Conservation (phyloP, 345 rosid species). For the Reutealis trisperma region DNA sequence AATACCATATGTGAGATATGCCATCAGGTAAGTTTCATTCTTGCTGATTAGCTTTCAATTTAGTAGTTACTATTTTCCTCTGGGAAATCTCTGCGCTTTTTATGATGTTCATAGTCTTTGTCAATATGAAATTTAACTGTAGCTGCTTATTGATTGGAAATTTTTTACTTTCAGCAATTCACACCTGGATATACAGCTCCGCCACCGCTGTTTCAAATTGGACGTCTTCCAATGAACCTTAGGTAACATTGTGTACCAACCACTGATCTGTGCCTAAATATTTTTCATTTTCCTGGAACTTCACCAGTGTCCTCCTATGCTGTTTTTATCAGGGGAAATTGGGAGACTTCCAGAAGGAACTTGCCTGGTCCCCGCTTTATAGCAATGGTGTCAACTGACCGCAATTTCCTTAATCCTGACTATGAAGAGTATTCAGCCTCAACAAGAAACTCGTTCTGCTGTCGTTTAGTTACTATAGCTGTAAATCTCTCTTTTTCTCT, state of each 20-base stretch:
- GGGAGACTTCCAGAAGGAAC: slow-evolving; percentile 70
- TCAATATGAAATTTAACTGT: neutral
- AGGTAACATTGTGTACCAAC: slow-evolving; percentile 38
- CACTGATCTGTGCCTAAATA: neutral
- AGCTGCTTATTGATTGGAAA: slow-evolving; percentile 11
- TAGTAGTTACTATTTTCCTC: neutral
- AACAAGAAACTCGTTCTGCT: slow-evolving; percentile 56
- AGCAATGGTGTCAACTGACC: slow-evolving; percentile 72
- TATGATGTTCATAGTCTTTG: neutral
- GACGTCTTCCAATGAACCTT: slow-evolving; percentile 73
- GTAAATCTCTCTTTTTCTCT: slow-evolving; percentile 39
- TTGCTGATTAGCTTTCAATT: slow-evolving; percentile 2
- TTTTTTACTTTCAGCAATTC: slow-evolving; percentile 56
- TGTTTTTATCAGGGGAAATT: slow-evolving; percentile 54
- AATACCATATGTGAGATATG: slow-evolving; percentile 84
- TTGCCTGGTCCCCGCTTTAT: slow-evolving; percentile 50
- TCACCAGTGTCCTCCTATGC: neutral
- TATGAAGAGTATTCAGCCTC: slow-evolving; percentile 56
- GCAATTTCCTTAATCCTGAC: slow-evolving; percentile 38
- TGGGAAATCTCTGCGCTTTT: neutral
- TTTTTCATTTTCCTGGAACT: neutral
- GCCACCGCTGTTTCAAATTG: slow-evolving; percentile 67
- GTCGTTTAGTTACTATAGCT: slow-evolving; percentile 58
- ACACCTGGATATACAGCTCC: slow-evolving; percentile 89
- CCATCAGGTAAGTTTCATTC: slow-evolving; percentile 56